Evolutionary conservation across 2,329 filamentous ascomycete species (phyloP).

Genomic region (Fusarium nurragi): DNA sequence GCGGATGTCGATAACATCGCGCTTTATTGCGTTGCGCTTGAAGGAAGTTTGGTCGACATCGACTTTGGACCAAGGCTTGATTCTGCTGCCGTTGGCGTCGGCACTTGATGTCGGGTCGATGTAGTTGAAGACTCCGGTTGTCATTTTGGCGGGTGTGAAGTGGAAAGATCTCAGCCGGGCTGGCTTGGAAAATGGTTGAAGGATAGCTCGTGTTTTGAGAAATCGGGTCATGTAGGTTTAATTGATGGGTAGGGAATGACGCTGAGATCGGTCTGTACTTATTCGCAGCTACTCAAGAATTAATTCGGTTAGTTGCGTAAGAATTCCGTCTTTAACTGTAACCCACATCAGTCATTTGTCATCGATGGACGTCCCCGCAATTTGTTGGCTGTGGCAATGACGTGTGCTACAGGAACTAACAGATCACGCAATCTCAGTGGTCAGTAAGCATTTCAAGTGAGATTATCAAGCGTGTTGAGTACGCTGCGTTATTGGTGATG

Average conservation of each 20-base stretch:
- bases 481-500: not conserved
- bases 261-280: not conserved
- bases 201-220: not conserved
- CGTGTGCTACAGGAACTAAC: conserved; percentile 14
- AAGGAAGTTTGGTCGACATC: conserved; percentile 38
- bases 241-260: not conserved
- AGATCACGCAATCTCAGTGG: not conserved
- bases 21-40: conserved; percentile 29
- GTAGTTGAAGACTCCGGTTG: conserved; percentile 32
- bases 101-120: conserved; percentile 32
- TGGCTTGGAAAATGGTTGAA: conserved; percentile 10
- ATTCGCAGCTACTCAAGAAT: not conserved
- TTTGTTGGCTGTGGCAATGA: conserved; percentile 25
- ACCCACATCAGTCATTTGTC: conserved; percentile 23
- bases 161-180: not conserved
- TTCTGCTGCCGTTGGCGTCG: conserved; percentile 7
- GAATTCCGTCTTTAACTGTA: conserved; percentile 6
- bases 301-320: conserved; percentile 14
- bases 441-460: too few species aligned
- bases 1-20: conserved; percentile 40
- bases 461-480: conserved; percentile 1
- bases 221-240: conserved; percentile 7
- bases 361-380: not conserved
- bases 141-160: conserved; percentile 19
- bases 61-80: conserved; percentile 40